phyloP scores from a whole-genome alignment of 2,329 filamentous ascomycete species.

The Decorospora gaudefroyi region DNA sequence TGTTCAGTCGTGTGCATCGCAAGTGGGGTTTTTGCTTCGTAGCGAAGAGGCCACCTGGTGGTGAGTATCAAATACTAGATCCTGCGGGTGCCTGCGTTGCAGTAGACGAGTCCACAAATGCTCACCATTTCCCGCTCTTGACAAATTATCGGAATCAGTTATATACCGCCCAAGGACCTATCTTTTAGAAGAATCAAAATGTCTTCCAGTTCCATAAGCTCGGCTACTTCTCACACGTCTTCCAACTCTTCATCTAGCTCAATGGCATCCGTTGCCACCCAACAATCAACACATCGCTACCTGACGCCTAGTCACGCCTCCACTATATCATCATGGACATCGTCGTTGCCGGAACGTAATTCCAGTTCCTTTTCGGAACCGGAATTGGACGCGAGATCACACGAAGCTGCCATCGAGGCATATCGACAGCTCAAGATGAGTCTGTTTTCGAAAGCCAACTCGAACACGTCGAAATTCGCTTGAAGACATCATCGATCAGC shows the following conservation, averaged over 20 bases:
- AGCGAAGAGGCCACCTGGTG: neutral
- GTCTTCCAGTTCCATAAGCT: conserved; percentile 19
- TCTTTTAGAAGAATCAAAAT: conserved; percentile 10
- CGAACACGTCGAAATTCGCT: conserved; percentile 5
- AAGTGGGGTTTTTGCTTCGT: no score
- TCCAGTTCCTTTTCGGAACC: conserved; percentile 13
- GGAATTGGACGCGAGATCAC: conserved; percentile 24
- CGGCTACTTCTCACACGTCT: conserved; percentile 24
- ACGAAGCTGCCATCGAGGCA: conserved; percentile 41
- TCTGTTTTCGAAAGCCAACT: conserved; percentile 44
- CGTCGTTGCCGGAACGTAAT: conserved; percentile 31
- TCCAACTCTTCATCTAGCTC: conserved; percentile 24
- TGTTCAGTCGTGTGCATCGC: no score
- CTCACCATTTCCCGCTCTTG: conserved; percentile 8
- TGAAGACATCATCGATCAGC: no score
- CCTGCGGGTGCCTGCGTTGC: conserved; percentile 5
- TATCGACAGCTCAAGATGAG: conserved; percentile 42
- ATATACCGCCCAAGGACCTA: conserved; percentile 17
- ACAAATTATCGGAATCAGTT: conserved; percentile 24
- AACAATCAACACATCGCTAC: conserved; percentile 32
- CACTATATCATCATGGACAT: conserved; percentile 41
- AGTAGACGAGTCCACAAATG: neutral
- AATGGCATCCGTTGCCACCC: conserved; percentile 24
- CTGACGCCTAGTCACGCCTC: conserved; percentile 36
- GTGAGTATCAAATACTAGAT: neutral